Base-by-base conservation (phyloP, 2,329 filamentous ascomycete genomes). In the Fusarium burgessii region DNA sequence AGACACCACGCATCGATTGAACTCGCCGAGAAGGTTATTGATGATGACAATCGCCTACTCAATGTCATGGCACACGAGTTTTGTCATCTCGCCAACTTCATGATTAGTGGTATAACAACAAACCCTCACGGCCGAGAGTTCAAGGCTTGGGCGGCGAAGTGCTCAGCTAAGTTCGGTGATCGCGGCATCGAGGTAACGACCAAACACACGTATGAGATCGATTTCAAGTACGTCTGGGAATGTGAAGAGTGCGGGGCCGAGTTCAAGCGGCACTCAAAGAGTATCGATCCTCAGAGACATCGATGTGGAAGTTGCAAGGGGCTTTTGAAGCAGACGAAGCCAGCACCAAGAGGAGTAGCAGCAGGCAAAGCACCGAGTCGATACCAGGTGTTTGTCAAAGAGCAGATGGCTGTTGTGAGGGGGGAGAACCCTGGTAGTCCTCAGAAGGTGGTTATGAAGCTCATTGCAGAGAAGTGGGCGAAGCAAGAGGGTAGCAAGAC, bases 11-110 rank as follows among this genome's bases (percentile, higher is more conserved):
- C 93, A 13, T 89, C 86, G 18, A 97, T 98, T 76, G 95, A 98
- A 78, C 88, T 98, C 5, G 93, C 95, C 0, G 90, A 93, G 58
- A 97, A 97, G 79, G 91, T 98, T 49, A 94, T 98, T 68, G 90
- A 94, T 77, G 88, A 91, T 76, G 89, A 93, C 72, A 81, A 92
- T 62, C 89, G 93, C 6, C 87, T 98, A 2, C 86, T 96, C 70
- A 98, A 98, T 79, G 94, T 96, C 0, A 83, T 98, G n/a, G 94
- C 95, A 0, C 96, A 99, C 79, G 96, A 99, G 76, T 98, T 96
- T 83, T 98, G 96, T 80, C 96, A 99, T 78, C 84, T 98, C 3
- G 91, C 93, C 45, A 97, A 94, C 76, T 98, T 95, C 80, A 97
- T 98, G 90, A 84, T 98, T 69, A 91, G 87, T 51, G 89, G 91